Conservation (phyloP, 2,329 filamentous ascomycete genomes). For the Aspergillus sp. region DNA sequence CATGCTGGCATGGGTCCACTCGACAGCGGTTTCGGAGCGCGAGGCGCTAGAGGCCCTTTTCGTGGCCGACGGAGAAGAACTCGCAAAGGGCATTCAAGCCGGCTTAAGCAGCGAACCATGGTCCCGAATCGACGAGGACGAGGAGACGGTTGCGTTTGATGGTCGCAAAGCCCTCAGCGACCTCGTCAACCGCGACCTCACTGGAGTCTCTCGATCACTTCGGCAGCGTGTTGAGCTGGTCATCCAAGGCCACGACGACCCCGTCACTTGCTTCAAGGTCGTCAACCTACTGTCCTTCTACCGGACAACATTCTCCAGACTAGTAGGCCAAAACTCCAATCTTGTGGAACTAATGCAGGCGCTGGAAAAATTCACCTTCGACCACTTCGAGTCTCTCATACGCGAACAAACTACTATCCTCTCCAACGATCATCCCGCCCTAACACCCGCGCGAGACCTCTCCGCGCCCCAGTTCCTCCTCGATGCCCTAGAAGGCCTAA, state of each 20-base stretch:
- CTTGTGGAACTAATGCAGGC: slow-evolving; percentile 62
- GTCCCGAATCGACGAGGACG: slow-evolving; percentile 56
- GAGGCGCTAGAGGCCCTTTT: slow-evolving; percentile 90
- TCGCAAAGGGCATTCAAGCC: slow-evolving; percentile 72
- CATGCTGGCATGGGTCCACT: slow-evolving; percentile 97
- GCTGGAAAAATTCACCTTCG: slow-evolving; percentile 68
- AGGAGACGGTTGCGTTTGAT: slow-evolving; percentile 60
- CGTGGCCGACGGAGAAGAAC: slow-evolving; percentile 80
- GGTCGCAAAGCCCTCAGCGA: slow-evolving; percentile 74
- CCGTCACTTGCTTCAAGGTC: slow-evolving; percentile 80
- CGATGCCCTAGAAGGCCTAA: slow-evolving; percentile 71
- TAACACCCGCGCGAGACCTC: slow-evolving; percentile 64
- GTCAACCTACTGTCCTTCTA: slow-evolving; percentile 89
- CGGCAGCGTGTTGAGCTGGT: slow-evolving; percentile 85
- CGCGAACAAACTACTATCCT: slow-evolving; percentile 63
- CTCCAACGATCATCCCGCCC: slow-evolving; percentile 64
- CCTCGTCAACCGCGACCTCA: slow-evolving; percentile 78
- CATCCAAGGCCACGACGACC: slow-evolving; percentile 86
- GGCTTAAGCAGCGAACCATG: slow-evolving; percentile 79
- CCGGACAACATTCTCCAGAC: slow-evolving; percentile 70
- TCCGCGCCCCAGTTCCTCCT: slow-evolving; percentile 72
- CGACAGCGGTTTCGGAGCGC: slow-evolving; percentile 84
- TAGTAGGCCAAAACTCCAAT: slow-evolving; percentile 63
- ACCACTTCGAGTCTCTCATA: slow-evolving; percentile 75
- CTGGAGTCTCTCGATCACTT: slow-evolving; percentile 74